phyloP scores from a whole-genome alignment of 371 early-diverging fungal species.

The Mucor sp. region DNA sequence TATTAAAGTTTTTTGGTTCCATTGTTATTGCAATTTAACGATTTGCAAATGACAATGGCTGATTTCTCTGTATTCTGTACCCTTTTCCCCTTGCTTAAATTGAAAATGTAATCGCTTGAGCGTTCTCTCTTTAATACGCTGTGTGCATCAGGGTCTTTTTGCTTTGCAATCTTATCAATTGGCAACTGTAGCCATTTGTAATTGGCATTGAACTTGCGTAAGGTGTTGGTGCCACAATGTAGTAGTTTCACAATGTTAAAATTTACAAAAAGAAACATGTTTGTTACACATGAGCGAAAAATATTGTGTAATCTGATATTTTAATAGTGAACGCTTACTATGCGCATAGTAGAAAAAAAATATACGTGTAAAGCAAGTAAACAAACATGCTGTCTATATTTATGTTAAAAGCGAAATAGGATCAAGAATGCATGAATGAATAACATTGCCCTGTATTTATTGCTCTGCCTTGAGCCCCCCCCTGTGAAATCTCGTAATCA shows the following conservation, averaged over 20 bases:
- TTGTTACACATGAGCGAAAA: background rate
- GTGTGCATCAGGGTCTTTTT: background rate
- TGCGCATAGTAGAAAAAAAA: background rate
- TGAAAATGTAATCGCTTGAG: background rate
- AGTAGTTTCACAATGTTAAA: background rate
- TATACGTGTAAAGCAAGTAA: background rate
- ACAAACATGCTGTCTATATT: background rate
- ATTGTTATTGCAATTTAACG: background rate
- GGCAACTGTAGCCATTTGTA: background rate
- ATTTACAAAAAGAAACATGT: constrained; percentile 2
- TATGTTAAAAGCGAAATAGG: background rate
- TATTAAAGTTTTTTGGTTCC: constrained; percentile 1
- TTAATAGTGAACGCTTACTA: background rate
- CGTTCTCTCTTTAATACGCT: background rate
- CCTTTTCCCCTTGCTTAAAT: background rate
- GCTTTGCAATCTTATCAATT: background rate
- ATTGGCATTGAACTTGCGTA: background rate
- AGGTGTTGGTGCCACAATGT: background rate
- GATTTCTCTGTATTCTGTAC: background rate
- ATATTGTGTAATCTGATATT: background rate
- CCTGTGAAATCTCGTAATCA: background rate
- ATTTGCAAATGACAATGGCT: background rate
- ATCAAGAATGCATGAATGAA: background rate
- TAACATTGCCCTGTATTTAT: background rate
- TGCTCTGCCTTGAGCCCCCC: background rate